Evolutionary conservation across 805 yeast genomes (phyloP).

Genomic region (Candida chilensis): DNA sequence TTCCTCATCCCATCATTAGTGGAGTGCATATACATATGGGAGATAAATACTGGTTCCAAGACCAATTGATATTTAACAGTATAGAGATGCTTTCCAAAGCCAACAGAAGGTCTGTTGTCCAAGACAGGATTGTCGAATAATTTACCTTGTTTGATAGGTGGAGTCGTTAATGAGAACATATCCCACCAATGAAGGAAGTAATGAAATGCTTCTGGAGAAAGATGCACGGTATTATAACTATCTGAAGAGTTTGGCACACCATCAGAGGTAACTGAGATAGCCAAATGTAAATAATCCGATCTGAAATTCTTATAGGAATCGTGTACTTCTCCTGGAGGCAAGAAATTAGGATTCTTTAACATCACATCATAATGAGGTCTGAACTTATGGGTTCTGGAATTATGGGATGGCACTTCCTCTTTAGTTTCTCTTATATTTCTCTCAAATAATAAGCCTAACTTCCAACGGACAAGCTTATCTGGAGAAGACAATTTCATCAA

Average conservation of each 20-base stretch:
- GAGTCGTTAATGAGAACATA: conserved; percentile 17
- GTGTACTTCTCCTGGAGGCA: conserved; percentile 39
- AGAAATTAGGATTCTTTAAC: conserved; percentile 46
- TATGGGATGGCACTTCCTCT: conserved; percentile 22
- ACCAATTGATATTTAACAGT: conserved; percentile 30
- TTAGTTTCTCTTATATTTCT: conserved; percentile 29
- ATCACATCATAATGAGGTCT: conserved; percentile 57
- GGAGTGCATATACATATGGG: conserved; percentile 23
- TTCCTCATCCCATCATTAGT: conserved; percentile 11
- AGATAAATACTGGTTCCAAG: conserved; percentile 26
- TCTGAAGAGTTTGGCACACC: conserved; percentile 13
- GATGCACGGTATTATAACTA: conserved; percentile 22
- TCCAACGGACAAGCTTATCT: conserved; percentile 68
- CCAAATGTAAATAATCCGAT: conserved; percentile 67
- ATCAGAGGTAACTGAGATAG: conserved; percentile 25
- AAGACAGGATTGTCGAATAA: conserved; percentile 12
- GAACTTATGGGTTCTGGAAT: conserved; percentile 36
- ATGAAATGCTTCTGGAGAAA: conserved; percentile 26
- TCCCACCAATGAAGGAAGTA: conserved; percentile 36
- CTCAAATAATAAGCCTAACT: conserved; percentile 66
- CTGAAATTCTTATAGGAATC: conserved; percentile 80
- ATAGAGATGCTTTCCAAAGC: conserved; percentile 27
- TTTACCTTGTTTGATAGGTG: conserved; percentile 25
- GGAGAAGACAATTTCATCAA: conserved; percentile 44
- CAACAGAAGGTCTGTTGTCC: conserved; percentile 16